These are phyloP conservation scores for Beta corolliflora DNA, from an alignment of 179 eudicot genomes.

Conservation along the genomic window DNA sequence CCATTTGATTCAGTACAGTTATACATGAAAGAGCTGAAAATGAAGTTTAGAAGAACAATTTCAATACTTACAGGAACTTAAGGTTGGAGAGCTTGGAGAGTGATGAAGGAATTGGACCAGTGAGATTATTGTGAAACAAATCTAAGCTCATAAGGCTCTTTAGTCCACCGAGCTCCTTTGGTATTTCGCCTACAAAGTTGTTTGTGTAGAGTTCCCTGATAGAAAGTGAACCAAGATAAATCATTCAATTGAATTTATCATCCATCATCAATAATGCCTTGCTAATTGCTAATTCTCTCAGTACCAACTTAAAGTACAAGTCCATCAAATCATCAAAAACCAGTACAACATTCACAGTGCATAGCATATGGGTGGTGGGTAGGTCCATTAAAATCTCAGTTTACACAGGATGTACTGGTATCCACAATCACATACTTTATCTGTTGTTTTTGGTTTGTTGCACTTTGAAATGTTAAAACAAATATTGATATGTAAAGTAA, in stretches of 20 bases:
- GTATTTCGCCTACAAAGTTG: constrained; percentile 63
- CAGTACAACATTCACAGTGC: background rate
- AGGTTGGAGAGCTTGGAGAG: constrained; percentile 60
- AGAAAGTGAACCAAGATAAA: constrained; percentile 5
- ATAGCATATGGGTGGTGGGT: background rate
- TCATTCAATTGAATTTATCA: background rate
- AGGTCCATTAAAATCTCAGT: background rate
- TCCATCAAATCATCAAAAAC: background rate
- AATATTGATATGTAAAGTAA: too few species aligned
- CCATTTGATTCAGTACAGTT: background rate
- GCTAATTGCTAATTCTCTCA: constrained; percentile 20
- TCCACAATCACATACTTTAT: too few species aligned
- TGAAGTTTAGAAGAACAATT: background rate
- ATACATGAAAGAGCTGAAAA: background rate
- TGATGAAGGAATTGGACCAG: constrained; percentile 62
- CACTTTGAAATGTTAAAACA: too few species aligned
- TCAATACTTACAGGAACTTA: constrained; percentile 56
- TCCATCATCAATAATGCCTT: constrained; percentile 3
- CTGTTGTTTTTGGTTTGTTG: too few species aligned
- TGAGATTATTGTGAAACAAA: constrained; percentile 65
- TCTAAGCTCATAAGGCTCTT: constrained; percentile 74
- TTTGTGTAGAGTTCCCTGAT: constrained; percentile 73
- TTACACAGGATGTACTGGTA: too few species aligned
- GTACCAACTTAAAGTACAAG: background rate
- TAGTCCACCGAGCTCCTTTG: constrained; percentile 58